Conservation (phyloP, 495 filamentous ascomycete genomes). For the Penicillium atrosanguineum region DNA sequence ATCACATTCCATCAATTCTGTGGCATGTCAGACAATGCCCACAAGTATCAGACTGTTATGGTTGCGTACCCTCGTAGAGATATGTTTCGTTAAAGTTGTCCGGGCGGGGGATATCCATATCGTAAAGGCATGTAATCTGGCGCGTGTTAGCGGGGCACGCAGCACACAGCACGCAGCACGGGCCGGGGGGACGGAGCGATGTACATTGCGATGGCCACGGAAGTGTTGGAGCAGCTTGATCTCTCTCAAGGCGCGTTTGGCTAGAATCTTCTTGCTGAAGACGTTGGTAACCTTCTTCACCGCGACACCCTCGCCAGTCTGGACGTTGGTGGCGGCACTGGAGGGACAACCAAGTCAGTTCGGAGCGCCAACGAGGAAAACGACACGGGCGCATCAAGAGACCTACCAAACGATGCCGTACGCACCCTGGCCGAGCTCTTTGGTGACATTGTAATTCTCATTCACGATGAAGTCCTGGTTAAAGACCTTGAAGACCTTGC, state of each 20-base stretch:
- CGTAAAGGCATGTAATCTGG: slow-evolving; percentile 97
- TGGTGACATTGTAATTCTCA: slow-evolving; percentile 96
- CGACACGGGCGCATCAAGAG: not conserved
- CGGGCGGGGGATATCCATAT: slow-evolving; percentile 98
- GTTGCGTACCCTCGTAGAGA: slow-evolving; percentile 82
- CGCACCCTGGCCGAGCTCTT: slow-evolving; percentile 96
- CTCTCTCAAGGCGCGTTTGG: slow-evolving; percentile 94
- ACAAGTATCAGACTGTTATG: not conserved
- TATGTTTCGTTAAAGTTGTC: slow-evolving; percentile 99
- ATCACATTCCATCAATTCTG: slow-evolving; percentile 99
- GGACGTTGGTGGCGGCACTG: slow-evolving; percentile 88
- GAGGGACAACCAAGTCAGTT: slow-evolving; percentile 2
- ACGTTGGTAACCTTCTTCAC: slow-evolving; percentile 99
- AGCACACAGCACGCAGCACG: slow-evolving; percentile 8
- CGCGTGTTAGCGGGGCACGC: slow-evolving; percentile 25
- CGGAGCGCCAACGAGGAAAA: not conserved
- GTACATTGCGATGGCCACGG: slow-evolving; percentile 77
- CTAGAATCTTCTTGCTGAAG: slow-evolving; percentile 99
- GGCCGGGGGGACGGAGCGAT: slow-evolving; percentile 14
- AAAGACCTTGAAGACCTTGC: slow-evolving; percentile 99
- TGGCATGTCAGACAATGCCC: slow-evolving; percentile 9
- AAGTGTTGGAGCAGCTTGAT: slow-evolving; percentile 99
- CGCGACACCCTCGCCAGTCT: slow-evolving; percentile 92
- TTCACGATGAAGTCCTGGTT: slow-evolving; percentile 99
- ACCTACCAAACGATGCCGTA: slow-evolving; percentile 98